Percentiles rank a stretch among this genome's conserved stretches.
Conservation (phyloP, 495 filamentous ascomycete genomes). For the Cercophora newfieldiana region DNA sequence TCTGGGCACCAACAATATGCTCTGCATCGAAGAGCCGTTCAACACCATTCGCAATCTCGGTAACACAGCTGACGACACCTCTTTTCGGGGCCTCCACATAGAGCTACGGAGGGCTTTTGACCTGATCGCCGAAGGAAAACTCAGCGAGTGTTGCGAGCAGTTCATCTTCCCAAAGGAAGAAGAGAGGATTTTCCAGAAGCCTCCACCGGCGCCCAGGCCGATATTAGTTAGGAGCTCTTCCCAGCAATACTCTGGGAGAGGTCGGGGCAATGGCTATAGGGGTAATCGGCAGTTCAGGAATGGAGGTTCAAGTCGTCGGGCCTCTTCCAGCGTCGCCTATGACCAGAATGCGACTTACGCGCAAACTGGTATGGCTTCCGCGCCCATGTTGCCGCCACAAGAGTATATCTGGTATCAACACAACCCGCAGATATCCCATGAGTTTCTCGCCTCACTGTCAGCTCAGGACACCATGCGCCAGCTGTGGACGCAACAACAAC, state of each 20-base stretch:
- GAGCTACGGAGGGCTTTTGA: slow-evolving; percentile 89
- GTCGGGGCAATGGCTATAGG: slow-evolving; percentile 59
- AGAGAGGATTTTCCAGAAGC: slow-evolving; percentile 73
- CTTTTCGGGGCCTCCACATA: slow-evolving; percentile 84
- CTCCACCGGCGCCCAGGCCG: slow-evolving; percentile 52
- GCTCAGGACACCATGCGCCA: slow-evolving; percentile 42
- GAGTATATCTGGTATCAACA: slow-evolving; percentile 47
- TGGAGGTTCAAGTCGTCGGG: slow-evolving; percentile 43
- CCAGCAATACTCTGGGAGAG: slow-evolving; percentile 47
- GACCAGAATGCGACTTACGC: slow-evolving; percentile 33
- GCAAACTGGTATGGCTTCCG: slow-evolving; percentile 20
- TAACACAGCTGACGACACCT: slow-evolving; percentile 93
- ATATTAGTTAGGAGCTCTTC: slow-evolving; percentile 53
- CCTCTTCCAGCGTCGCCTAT: slow-evolving; percentile 41
- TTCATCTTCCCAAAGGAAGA: slow-evolving; percentile 85
- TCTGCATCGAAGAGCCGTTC: slow-evolving; percentile 97
- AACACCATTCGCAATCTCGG: slow-evolving; percentile 91
- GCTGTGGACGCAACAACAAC: slow-evolving; percentile 24
- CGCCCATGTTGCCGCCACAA: slow-evolving; percentile 31
- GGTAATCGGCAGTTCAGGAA: slow-evolving; percentile 58
- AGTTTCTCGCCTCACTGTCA: slow-evolving; percentile 41
- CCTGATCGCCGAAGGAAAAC: slow-evolving; percentile 68
- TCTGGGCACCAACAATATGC: slow-evolving; percentile 68
- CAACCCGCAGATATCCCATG: slow-evolving; percentile 39
- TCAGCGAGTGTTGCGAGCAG: slow-evolving; percentile 78